Evolutionary conservation across 768 basidiomycete genomes (phyloP).

Genomic region (Clavaria fumosa): DNA sequence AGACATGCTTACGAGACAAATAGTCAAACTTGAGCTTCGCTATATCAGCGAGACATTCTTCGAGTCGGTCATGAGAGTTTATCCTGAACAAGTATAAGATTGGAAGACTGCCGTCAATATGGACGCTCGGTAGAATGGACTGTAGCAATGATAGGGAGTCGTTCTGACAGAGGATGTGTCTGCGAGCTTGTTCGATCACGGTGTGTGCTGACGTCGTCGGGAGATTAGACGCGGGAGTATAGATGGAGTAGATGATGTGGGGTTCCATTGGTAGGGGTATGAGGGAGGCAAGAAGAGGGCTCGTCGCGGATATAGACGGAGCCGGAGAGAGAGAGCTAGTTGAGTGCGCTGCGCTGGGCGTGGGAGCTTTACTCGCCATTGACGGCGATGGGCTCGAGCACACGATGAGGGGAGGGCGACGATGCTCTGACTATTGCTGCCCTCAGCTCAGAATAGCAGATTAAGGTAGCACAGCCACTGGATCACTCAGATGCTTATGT

Average conservation of each 20-base stretch:
- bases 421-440: no score
- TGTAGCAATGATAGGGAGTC: slow-evolving; percentile 25
- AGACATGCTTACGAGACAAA: slow-evolving; percentile 37
- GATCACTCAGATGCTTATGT: no score
- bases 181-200: slow-evolving; percentile 40
- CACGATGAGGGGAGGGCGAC: no score
- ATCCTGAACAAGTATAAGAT: slow-evolving; percentile 46
- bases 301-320: slow-evolving; percentile 16
- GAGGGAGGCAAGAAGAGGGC: slow-evolving; percentile 30
- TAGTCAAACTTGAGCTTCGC: slow-evolving; percentile 30
- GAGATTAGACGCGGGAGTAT: slow-evolving; percentile 18
- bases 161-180: slow-evolving; percentile 28
- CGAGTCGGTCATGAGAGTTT: slow-evolving; percentile 20
- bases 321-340: no score
- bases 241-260: slow-evolving; percentile 31
- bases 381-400: background rate
- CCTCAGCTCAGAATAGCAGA: no score
- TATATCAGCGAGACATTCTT: slow-evolving; percentile 20
- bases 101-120: slow-evolving; percentile 27
- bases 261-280: slow-evolving; percentile 30
- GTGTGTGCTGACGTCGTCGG: slow-evolving; percentile 19
- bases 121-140: slow-evolving; percentile 36
- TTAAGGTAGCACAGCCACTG: no score
- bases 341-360: no score
- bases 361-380: background rate